Evolutionary conservation across 441 rosid genomes (phyloP).

Genomic region (Gossypium trilobum): DNA sequence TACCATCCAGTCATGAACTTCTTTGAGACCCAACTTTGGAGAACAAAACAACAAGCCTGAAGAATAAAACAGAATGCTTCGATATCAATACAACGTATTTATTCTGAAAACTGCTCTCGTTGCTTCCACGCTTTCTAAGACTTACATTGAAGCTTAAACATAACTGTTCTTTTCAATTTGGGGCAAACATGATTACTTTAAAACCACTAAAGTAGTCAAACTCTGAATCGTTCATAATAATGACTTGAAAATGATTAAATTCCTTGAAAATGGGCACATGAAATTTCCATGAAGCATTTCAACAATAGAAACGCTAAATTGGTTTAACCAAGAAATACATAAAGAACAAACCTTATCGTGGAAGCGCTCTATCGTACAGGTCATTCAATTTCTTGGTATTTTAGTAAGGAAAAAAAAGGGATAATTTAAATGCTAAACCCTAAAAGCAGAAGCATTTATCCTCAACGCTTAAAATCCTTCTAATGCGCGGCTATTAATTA

Average conservation of each 20-base stretch:
- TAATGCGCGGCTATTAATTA: not conserved
- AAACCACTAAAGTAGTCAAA: not conserved
- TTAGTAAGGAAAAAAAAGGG: not conserved
- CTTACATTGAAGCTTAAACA: not conserved
- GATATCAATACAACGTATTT: not conserved
- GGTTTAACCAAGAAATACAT: not conserved
- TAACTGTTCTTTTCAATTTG: not conserved
- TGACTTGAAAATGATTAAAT: not conserved
- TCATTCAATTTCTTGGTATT: not conserved
- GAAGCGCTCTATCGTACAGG: not conserved
- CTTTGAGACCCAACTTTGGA: slow-evolving; percentile 89
- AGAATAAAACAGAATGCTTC: slow-evolving; percentile 12
- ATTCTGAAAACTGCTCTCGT: not conserved
- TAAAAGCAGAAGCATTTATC: not conserved
- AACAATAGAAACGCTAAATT: not conserved
- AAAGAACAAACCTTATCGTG: not conserved
- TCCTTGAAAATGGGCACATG: not conserved
- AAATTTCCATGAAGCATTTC: not conserved
- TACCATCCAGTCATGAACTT: slow-evolving; percentile 99
- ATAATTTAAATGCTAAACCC: not conserved
- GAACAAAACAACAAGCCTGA: slow-evolving; percentile 82
- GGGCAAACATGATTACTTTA: slow-evolving; percentile 1
- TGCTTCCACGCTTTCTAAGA: not conserved
- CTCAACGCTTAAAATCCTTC: not conserved
- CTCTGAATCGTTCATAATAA: not conserved